phyloP scores from a whole-genome alignment of 345 rosid genomes.

The Psidium friedrichsthalianum region DNA sequence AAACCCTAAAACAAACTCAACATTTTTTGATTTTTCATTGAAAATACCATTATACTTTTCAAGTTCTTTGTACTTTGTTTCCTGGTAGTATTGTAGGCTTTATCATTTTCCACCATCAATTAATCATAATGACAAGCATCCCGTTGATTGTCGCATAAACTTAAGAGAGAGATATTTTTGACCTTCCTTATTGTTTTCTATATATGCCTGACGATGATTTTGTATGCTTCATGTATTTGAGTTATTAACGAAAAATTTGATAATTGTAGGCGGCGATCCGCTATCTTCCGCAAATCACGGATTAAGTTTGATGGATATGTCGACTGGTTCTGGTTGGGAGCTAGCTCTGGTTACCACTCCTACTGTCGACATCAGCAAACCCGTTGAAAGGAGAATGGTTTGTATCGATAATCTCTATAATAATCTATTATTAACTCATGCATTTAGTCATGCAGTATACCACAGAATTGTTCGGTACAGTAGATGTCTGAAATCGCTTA shows the following conservation, averaged over 20 bases:
- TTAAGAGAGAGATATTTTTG: neutral
- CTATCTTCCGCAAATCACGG: constrained; percentile 28
- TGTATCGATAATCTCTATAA: constrained; percentile 3
- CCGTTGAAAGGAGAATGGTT: constrained; percentile 42
- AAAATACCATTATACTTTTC: neutral
- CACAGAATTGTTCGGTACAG: neutral
- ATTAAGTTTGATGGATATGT: constrained; percentile 29
- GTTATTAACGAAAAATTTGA: neutral
- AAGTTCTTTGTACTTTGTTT: neutral
- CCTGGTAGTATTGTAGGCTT: neutral
- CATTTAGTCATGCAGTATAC: neutral
- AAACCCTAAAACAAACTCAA: neutral
- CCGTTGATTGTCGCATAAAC: neutral
- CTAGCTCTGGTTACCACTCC: constrained; percentile 81
- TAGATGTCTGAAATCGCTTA: neutral
- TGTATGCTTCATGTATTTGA: neutral
- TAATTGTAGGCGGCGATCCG: constrained; percentile 29
- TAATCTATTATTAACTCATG: neutral
- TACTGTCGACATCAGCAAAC: constrained; percentile 22
- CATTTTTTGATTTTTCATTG: neutral
- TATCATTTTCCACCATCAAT: neutral
- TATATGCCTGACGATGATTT: neutral
- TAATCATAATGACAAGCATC: neutral
- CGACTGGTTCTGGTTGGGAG: constrained; percentile 79
- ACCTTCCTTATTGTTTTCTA: neutral